These are phyloP conservation scores for Leccinum pachyderme DNA, from an alignment of 1,284 basidiomycete genomes.

Conservation along the genomic window DNA sequence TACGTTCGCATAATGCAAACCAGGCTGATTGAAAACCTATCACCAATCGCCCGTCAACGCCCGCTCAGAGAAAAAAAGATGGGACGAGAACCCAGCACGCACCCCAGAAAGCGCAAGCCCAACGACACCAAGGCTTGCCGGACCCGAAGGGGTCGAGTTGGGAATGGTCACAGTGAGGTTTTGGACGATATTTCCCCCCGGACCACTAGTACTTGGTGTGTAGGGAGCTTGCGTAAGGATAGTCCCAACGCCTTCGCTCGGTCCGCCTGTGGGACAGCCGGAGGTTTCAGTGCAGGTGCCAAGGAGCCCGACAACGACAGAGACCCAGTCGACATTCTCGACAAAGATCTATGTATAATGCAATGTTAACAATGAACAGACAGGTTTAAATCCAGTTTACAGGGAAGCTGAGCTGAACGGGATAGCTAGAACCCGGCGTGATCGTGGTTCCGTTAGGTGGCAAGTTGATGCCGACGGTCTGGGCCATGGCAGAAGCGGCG, in stretches of 20 bases:
- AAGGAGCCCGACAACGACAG: not conserved
- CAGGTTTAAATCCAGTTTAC: not conserved
- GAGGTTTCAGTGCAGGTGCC: not conserved
- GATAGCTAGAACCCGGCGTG: not conserved
- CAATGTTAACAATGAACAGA: not conserved
- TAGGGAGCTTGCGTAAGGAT: not conserved
- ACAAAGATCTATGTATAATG: not conserved
- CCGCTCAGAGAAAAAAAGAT: not conserved
- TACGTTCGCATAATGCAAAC: not conserved
- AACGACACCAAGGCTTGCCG: not conserved
- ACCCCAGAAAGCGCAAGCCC: not conserved
- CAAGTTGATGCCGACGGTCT: not conserved
- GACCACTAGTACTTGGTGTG: not conserved
- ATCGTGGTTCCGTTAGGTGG: not conserved
- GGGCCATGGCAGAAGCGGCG: not conserved
- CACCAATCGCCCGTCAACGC: not conserved
- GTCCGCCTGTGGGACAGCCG: not conserved
- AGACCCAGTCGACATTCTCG: constrained; percentile 1
- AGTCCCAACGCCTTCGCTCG: not conserved
- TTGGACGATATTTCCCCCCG: not conserved
- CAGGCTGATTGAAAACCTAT: not conserved
- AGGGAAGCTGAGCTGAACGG: not conserved
- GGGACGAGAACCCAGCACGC: not conserved
- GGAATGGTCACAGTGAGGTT: not conserved
- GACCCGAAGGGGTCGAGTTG: not conserved